Conservation (phyloP, 2,329 filamentous ascomycete genomes). For the Blastomyces percursus region DNA sequence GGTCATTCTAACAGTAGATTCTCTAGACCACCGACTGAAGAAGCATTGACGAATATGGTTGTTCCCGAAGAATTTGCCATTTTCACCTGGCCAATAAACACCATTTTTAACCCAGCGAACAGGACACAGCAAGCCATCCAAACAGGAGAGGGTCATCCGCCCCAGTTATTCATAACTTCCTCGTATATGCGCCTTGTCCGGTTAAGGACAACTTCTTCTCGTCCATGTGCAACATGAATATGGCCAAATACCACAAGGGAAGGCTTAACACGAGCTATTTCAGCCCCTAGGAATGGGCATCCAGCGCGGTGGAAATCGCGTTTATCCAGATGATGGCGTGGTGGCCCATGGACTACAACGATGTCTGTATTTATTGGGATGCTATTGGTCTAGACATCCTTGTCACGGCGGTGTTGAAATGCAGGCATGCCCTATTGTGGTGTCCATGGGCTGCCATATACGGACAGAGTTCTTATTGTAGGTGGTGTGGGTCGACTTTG, state of each 20-base stretch:
- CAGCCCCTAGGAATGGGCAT: constrained; percentile 14
- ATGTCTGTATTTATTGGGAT: constrained; percentile 16
- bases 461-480: constrained; percentile 5
- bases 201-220: constrained; percentile 10
- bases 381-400: constrained; percentile 16
- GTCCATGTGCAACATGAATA: constrained; percentile 17
- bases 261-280: constrained; percentile 17
- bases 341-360: constrained; percentile 18
- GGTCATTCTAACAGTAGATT: constrained; percentile 5
- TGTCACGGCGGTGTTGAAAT: constrained; percentile 16
- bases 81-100: background rate
- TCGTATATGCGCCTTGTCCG: constrained; percentile 1
- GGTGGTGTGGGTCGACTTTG: background rate
- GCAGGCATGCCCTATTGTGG: constrained; percentile 16
- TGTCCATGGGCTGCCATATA: constrained; percentile 18
- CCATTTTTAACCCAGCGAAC: background rate
- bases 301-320: constrained; percentile 13
- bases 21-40: constrained; percentile 2
- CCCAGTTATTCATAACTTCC: constrained; percentile 5
- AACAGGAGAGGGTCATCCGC: background rate
- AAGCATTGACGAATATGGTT: constrained; percentile 9
- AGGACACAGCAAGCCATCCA: constrained; percentile 5
- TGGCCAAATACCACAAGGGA: constrained; percentile 19
- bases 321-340: constrained; percentile 17
- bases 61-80: background rate